Percentiles rank a stretch among this genome's conserved stretches.
Conservation (phyloP, 306 rosid genomes). For the Lithocarpus polystachyus region DNA sequence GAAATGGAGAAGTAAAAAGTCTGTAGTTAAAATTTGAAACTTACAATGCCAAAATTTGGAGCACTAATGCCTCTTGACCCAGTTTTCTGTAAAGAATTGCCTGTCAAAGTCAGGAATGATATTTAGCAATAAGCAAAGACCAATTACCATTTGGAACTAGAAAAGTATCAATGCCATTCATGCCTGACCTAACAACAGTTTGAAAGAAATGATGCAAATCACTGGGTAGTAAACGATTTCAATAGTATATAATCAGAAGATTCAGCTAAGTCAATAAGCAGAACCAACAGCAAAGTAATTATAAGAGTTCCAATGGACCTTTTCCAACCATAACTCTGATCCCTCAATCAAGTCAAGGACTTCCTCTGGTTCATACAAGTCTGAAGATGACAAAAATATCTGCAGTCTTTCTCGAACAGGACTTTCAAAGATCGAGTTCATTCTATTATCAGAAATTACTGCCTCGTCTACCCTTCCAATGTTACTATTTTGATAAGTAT, state of each 20-base stretch:
- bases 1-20: too few species aligned
- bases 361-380: constrained; percentile 92
- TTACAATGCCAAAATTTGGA: constrained; percentile 95
- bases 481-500: constrained; percentile 37
- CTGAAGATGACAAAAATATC: constrained; percentile 85
- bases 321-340: constrained; percentile 94
- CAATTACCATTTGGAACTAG: background rate
- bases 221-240: background rate
- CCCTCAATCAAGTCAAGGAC: constrained; percentile 89
- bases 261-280: constrained; percentile 8
- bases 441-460: constrained; percentile 23
- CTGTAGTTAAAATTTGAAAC: constrained; percentile 25
- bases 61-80: constrained; percentile 94
- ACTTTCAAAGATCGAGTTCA: constrained; percentile 58
- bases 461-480: constrained; percentile 36
- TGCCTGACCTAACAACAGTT: background rate
- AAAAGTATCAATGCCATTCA: background rate
- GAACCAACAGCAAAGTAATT: constrained; percentile 16
- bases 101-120: constrained; percentile 43
- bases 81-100: constrained; percentile 92
- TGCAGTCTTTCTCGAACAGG: constrained; percentile 82
- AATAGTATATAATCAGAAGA: constrained; percentile 11
- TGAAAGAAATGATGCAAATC: background rate
- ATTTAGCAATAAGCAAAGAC: background rate
- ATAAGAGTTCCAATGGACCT: constrained; percentile 46